Base-by-base conservation (phyloP, 2,329 filamentous ascomycete genomes). In the Alternaria viburni region DNA sequence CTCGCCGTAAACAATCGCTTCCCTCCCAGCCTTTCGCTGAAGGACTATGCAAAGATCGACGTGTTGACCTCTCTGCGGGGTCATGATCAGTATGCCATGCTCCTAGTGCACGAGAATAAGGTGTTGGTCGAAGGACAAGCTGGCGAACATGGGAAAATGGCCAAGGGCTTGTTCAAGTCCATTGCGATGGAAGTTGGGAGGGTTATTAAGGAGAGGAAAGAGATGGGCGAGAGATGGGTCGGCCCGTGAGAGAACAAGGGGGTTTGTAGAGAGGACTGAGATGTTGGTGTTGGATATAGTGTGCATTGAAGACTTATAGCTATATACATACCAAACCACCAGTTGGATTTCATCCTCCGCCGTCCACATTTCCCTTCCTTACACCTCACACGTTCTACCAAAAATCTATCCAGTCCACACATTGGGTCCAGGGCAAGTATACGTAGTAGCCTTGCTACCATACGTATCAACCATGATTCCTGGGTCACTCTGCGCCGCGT, bases 401-500 rank as follows among this genome's bases (percentile, higher is more conserved):
- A 13, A 4, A 25, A n/a, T 9, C 21, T 77, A 84, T 36, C 83
- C 83, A 64, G 74, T 81, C 84, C 84, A 86, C 12, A 86, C 83
- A 47, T 77, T 79, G 1, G 84, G 84, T 13, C 84, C 85, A 2
- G 84, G 84, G 54, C 72, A 74, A 5, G 79, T 85, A 68, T 86
- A 86, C 0, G 80, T 83, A 0, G 82, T 84, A 9, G 77, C 79
- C 25, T 76, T 80, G 60, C 78, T 80, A 2, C 75, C 71, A 69
- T 86, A 85, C 32, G 85, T 85, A 69, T 86, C 83, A 47, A 86
- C 86, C 81, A 25, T 83, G 81, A 60, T 82, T 81, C 84, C 84
- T 0, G 84, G 82, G 66, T 86, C 84, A 45, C 72, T 81, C 72
- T 84, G 81, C 2, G 80, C 64, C 5, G 76, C 75, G 59, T 77